Percentiles rank a stretch among this genome's conserved stretches.
Conservation (phyloP, 1,139 yeast genomes). For the Pichia sp. region DNA sequence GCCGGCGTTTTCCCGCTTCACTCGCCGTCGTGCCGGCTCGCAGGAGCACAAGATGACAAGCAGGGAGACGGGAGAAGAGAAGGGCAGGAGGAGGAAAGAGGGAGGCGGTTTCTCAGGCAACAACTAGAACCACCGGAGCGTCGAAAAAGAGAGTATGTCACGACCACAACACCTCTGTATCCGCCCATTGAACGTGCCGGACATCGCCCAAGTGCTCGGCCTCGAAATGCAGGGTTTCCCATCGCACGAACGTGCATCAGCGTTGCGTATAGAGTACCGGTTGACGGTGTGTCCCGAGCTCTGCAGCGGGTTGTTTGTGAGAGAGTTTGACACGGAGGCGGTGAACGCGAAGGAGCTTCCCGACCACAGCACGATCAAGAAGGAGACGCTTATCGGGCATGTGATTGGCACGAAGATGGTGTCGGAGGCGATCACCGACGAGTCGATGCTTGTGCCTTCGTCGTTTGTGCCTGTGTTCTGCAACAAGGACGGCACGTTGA, state of each 20-base stretch:
- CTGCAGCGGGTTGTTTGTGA: conserved; percentile 77
- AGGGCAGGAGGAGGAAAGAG: neutral
- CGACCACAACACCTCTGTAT: conserved; percentile 66
- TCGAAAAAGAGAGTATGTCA: conserved; percentile 11
- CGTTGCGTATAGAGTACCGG: conserved; percentile 63
- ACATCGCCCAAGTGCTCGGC: conserved; percentile 53
- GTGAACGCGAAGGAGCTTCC: conserved; percentile 39
- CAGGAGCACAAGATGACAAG: neutral
- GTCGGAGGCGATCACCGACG: conserved; percentile 51
- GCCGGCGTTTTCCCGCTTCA: neutral
- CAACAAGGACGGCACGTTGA: conserved; percentile 23
- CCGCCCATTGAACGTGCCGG: conserved; percentile 74
- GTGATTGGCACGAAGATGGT: conserved; percentile 76
- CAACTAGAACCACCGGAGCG: neutral
- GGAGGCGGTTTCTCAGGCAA: neutral
- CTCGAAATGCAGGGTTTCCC: conserved; percentile 74
- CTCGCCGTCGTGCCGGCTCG: neutral
- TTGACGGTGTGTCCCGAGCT: conserved; percentile 83
- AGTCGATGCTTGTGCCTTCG: conserved; percentile 60
- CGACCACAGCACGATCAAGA: conserved; percentile 42
- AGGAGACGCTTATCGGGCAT: conserved; percentile 76
- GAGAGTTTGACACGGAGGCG: conserved; percentile 46
- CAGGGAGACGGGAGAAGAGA: neutral
- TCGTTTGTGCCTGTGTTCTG: conserved; percentile 10
- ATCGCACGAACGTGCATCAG: conserved; percentile 59